Evolutionary conservation across 208 protist genomes (phyloP).

Genomic region (Trypanosoma conorhini): DNA sequence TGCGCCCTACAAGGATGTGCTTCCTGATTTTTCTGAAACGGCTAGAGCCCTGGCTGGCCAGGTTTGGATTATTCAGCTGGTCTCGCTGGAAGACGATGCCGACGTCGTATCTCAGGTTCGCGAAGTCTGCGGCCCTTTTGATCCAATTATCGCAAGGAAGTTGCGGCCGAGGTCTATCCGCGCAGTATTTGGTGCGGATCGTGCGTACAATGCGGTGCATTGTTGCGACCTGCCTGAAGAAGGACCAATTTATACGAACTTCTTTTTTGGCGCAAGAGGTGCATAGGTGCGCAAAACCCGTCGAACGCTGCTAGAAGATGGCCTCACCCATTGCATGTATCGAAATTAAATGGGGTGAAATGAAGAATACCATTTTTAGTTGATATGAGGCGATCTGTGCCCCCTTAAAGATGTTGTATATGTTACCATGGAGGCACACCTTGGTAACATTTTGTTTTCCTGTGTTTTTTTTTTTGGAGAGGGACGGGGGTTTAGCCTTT

Average conservation of each 20-base stretch:
- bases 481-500: neutral
- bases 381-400: neutral
- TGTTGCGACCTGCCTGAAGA: constrained; percentile 95
- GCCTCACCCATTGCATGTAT: neutral
- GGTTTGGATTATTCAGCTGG: constrained; percentile 80
- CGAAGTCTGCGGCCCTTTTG: constrained; percentile 77
- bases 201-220: constrained; percentile 91
- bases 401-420: neutral
- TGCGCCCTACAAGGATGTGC: constrained; percentile 74
- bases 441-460: neutral
- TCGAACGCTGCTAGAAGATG: neutral
- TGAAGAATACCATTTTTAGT: neutral
- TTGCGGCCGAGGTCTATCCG: constrained; percentile 86
- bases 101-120: constrained; percentile 65
- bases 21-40: constrained; percentile 59
- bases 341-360: neutral
- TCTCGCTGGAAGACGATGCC: constrained; percentile 46
- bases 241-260: constrained; percentile 80
- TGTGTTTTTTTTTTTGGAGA: neutral
- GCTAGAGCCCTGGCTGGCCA: constrained; percentile 52
- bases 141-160: constrained; percentile 80
- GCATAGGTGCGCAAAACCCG: constrained; percentile 5
- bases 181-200: constrained; percentile 83
- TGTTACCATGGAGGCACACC: neutral
- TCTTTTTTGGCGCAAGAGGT: constrained; percentile 50